Conservation (phyloP, 2,329 filamentous ascomycete genomes). For the Cucurbitaria berberidis region DNA sequence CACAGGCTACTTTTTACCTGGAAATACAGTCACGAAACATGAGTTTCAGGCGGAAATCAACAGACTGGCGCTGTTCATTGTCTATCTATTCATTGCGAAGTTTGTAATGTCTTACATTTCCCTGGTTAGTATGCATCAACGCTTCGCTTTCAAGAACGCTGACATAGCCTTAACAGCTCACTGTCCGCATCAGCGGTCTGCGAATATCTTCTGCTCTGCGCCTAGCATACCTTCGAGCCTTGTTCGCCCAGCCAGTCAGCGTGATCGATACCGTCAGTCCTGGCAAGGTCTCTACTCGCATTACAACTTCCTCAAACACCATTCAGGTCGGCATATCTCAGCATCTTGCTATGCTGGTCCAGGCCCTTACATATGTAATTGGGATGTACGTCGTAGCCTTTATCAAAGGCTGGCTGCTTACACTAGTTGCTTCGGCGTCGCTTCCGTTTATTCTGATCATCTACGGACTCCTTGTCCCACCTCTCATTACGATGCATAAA, state of each 20-base stretch:
- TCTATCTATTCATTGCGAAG: conserved; percentile 47
- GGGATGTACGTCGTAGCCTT: conserved; percentile 57
- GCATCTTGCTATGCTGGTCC: conserved; percentile 57
- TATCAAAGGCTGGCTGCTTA: conserved; percentile 59
- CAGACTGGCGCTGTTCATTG: conserved; percentile 34
- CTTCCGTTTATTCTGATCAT: conserved; percentile 49
- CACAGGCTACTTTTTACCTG: conserved; percentile 60
- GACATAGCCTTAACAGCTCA: conserved; percentile 43
- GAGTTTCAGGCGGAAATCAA: conserved; percentile 60
- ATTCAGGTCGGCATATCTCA: conserved; percentile 63
- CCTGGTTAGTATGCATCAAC: conserved; percentile 26
- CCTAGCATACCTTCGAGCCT: conserved; percentile 56
- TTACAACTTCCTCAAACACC: conserved; percentile 60
- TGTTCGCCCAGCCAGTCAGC: conserved; percentile 59
- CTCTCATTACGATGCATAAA: conserved; percentile 44
- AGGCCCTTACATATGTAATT: conserved; percentile 43
- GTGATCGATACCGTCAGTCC: conserved; percentile 57
- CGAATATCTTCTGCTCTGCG: conserved; percentile 59
- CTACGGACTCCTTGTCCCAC: conserved; percentile 38
- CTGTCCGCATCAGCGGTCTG: conserved; percentile 58
- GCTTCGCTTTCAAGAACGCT: neutral
- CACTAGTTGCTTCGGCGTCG: conserved; percentile 55
- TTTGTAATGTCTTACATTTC: conserved; percentile 43
- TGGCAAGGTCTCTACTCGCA: conserved; percentile 58
- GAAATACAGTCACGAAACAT: conserved; percentile 51